Evolutionary conservation across 1,284 basidiomycete species (phyloP).

Genomic region (Trametes pubescens): DNA sequence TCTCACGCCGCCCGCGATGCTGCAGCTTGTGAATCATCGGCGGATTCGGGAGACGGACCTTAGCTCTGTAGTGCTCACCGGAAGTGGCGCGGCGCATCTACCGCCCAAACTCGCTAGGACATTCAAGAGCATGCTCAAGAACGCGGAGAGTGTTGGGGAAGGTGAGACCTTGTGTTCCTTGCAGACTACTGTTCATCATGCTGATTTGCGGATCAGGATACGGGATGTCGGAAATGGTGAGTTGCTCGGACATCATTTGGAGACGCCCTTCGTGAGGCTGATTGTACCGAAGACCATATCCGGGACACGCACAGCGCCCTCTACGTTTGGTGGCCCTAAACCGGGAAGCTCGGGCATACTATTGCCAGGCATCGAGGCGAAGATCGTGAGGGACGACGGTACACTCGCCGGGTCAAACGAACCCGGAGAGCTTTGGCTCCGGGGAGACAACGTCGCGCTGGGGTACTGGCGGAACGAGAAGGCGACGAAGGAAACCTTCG

Average conservation of each 20-base stretch:
- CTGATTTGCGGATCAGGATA: conserved; percentile 56
- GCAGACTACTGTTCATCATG: too few species aligned
- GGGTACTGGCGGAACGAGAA: conserved; percentile 78
- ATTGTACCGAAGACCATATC: conserved; percentile 60
- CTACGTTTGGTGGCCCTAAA: conserved; percentile 54
- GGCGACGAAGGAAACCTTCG: conserved; percentile 71
- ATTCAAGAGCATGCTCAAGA: conserved; percentile 49
- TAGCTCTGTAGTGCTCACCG: conserved; percentile 54
- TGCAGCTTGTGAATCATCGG: conserved; percentile 69
- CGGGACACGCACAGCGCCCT: conserved; percentile 52
- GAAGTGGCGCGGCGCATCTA: conserved; percentile 72
- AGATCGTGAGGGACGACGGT: conserved; percentile 68
- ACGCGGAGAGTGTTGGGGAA: conserved; percentile 50
- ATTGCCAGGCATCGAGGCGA: conserved; percentile 67
- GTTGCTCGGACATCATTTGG: conserved; percentile 33
- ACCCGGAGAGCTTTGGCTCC: conserved; percentile 70
- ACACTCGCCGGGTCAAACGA: conserved; percentile 62
- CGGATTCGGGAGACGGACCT: conserved; percentile 59
- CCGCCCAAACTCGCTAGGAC: conserved; percentile 60
- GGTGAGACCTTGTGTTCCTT: conserved; percentile 49
- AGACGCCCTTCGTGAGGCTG: background rate
- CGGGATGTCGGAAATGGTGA: conserved; percentile 78
- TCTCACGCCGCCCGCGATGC: conserved; percentile 71
- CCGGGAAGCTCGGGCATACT: conserved; percentile 65
- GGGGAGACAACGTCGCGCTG: conserved; percentile 59